Conservation (phyloP, 371 early-diverging fungal genomes). For the Antonospora locustae region DNA sequence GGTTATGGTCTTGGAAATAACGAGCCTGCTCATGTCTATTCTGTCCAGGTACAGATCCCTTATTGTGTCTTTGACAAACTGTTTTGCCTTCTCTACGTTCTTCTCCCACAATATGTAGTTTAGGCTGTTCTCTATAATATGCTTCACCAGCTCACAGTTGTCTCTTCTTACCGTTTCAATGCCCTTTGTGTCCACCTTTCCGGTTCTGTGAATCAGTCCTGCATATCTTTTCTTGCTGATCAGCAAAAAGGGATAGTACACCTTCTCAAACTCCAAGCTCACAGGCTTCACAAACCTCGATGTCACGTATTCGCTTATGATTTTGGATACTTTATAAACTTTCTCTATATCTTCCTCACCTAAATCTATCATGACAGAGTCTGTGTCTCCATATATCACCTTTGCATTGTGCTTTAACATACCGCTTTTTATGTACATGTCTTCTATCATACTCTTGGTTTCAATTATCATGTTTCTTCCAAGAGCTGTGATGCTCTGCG, state of each 20-base stretch:
- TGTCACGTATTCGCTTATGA: conserved; percentile 66
- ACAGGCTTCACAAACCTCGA: conserved; percentile 75
- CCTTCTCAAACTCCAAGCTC: conserved; percentile 96
- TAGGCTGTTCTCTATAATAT: conserved; percentile 78
- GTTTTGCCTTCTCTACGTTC: conserved; percentile 72
- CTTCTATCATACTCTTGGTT: conserved; percentile 75
- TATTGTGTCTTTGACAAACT: conserved; percentile 73
- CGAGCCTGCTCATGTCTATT: conserved; percentile 83
- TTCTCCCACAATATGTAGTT: conserved; percentile 74
- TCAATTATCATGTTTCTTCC: conserved; percentile 91
- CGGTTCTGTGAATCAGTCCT: conserved; percentile 70
- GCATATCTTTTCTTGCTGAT: conserved; percentile 99
- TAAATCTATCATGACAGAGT: conserved; percentile 98
- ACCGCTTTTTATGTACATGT: conserved; percentile 64
- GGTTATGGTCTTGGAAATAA: conserved; percentile 86
- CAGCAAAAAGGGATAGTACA: conserved; percentile 86
- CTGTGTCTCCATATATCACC: conserved; percentile 98
- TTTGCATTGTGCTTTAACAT: conserved; percentile 71
- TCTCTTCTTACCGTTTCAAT: conserved; percentile 99
- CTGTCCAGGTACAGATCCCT: conserved; percentile 79
- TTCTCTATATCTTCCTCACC: conserved; percentile 64
- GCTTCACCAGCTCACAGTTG: conserved; percentile 80
- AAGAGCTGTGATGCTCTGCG: conserved; percentile 89
- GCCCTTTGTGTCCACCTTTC: conserved; percentile 93
- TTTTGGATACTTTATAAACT: conserved; percentile 44